phyloP scores from a whole-genome alignment of 306 rosid genomes.

The Quercus cerris region DNA sequence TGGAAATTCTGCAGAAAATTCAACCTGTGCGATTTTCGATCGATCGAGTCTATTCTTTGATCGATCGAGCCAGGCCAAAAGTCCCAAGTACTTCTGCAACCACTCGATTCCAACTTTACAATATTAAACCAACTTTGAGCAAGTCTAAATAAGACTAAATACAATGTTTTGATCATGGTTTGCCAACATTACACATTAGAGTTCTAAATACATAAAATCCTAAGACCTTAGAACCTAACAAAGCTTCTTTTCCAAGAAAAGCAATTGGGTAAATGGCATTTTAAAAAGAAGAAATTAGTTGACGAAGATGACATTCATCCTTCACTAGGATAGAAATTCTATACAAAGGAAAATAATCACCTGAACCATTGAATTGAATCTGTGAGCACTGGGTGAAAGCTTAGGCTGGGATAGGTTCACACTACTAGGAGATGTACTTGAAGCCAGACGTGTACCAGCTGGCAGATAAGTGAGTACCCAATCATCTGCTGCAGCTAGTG shows the following conservation, averaged over 20 bases:
- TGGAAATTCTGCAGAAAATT: too few relatives aligned
- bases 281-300: background rate
- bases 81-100: too few relatives aligned
- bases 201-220: too few relatives aligned
- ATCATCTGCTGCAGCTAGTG: conserved; percentile 76
- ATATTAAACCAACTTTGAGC: too few relatives aligned
- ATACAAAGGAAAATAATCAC: conserved; percentile 33
- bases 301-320: background rate
- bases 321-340: background rate
- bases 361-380: conserved; percentile 80
- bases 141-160: too few relatives aligned
- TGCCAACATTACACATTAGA: too few relatives aligned
- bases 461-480: conserved; percentile 64
- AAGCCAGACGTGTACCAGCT: conserved; percentile 32
- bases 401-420: conserved; percentile 49
- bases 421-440: conserved; percentile 36
- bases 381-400: conserved; percentile 79
- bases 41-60: too few relatives aligned
- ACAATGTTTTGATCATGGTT: too few relatives aligned
- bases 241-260: background rate
- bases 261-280: background rate
- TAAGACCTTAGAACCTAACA: too few relatives aligned
- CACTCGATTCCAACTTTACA: too few relatives aligned
- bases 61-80: too few relatives aligned
- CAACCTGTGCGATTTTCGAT: too few relatives aligned